Conservation (phyloP, 768 basidiomycete genomes). For the Tulasnella sp. region DNA sequence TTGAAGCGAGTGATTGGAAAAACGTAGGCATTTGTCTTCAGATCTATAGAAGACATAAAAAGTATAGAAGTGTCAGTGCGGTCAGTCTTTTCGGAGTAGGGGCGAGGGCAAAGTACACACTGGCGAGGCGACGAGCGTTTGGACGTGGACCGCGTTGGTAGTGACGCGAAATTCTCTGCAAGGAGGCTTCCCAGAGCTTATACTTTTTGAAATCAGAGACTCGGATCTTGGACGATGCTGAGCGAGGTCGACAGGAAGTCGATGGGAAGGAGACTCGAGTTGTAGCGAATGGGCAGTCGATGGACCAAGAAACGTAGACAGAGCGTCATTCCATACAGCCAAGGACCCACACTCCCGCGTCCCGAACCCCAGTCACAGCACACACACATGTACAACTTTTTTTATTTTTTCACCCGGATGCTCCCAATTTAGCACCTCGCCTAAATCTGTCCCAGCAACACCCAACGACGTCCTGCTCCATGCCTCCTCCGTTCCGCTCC, state of each 20-base stretch:
- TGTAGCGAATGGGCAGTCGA: slow-evolving; percentile 6
- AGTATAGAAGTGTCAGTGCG: not conserved
- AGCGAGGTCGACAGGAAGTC: not conserved
- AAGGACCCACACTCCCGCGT: slow-evolving; percentile 4
- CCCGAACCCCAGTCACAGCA: slow-evolving; percentile 2
- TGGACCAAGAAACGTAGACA: slow-evolving; percentile 4
- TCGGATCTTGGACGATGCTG: not conserved
- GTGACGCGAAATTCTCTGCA: slow-evolving; percentile 22
- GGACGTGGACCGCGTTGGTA: not conserved
- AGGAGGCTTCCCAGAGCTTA: slow-evolving; percentile 11
- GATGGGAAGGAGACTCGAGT: not conserved
- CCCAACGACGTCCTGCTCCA: not conserved
- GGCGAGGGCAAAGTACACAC: not conserved
- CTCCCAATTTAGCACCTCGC: not conserved
- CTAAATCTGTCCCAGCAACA: not conserved
- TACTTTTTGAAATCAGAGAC: not conserved
- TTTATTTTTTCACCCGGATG: not conserved
- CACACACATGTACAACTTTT: not conserved
- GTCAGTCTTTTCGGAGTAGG: not conserved
- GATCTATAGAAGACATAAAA: not conserved
- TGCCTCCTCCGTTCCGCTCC: not conserved
- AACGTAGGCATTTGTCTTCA: slow-evolving; percentile 31
- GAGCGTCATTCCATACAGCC: slow-evolving; percentile 15
- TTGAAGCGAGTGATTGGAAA: slow-evolving; percentile 35
- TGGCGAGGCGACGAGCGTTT: not conserved